These are phyloP conservation scores for Phytophthora macrochlamydospora DNA, from an alignment of 352 stramenopile genomes.

Conservation along the genomic window DNA sequence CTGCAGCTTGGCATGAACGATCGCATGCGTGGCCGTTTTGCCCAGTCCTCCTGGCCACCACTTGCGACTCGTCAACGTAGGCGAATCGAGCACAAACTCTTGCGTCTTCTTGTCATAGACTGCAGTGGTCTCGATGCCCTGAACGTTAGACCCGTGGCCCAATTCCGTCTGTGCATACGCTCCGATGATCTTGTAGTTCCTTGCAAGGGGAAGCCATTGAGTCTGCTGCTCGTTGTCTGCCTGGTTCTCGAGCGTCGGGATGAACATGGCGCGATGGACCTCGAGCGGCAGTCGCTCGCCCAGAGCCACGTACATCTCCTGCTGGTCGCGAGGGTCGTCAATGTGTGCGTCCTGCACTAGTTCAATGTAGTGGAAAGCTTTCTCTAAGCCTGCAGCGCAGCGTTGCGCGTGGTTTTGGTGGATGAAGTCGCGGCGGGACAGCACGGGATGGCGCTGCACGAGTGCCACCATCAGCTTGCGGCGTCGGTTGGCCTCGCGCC, in stretches of 20 bases:
- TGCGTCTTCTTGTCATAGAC: constrained; percentile 75
- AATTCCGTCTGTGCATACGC: constrained; percentile 32
- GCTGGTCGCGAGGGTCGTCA: constrained; percentile 22
- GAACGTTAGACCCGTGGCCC: constrained; percentile 31
- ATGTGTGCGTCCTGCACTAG: constrained; percentile 20
- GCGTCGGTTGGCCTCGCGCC: constrained; percentile 29
- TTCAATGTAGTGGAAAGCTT: constrained; percentile 33
- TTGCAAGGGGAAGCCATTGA: constrained; percentile 28
- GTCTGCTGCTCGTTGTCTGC: constrained; percentile 24
- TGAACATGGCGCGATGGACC: constrained; percentile 35
- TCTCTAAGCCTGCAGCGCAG: constrained; percentile 27
- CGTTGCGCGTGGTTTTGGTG: constrained; percentile 30
- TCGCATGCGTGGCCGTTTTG: constrained; percentile 29
- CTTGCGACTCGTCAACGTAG: constrained; percentile 93
- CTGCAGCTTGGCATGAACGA: constrained; percentile 26
- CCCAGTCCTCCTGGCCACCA: constrained; percentile 88
- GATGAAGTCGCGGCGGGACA: constrained; percentile 19
- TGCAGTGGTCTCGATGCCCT: constrained; percentile 26
- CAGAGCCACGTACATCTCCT: constrained; percentile 28
- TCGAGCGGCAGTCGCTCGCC: constrained; percentile 30
- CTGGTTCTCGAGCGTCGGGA: constrained; percentile 32
- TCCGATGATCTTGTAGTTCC: constrained; percentile 21
- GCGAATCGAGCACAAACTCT: constrained; percentile 94
- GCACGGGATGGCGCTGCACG: constrained; percentile 19
- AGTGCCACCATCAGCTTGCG: constrained; percentile 35